Evolutionary conservation across 768 basidiomycete genomes (phyloP).

Genomic region (Pulveroboletus sp.): DNA sequence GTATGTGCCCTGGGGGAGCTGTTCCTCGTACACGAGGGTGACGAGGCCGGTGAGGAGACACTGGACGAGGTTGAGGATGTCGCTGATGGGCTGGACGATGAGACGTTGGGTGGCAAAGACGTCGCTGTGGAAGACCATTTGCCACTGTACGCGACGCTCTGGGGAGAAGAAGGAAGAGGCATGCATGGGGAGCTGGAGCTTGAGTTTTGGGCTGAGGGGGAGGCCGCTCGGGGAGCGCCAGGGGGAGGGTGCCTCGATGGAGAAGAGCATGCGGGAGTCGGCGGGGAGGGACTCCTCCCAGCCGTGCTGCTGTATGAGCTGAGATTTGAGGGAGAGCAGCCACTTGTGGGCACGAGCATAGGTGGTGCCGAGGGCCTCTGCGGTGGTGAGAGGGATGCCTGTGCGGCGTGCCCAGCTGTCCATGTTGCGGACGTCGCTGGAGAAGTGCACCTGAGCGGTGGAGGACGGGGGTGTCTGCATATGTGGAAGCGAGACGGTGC

Average conservation of each 20-base stretch:
- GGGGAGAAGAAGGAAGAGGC: slow-evolving; percentile 86
- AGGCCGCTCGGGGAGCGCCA: slow-evolving; percentile 75
- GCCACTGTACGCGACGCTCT: slow-evolving; percentile 82
- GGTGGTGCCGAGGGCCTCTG: slow-evolving; percentile 75
- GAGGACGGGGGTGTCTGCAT: slow-evolving; percentile 36
- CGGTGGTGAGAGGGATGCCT: slow-evolving; percentile 77
- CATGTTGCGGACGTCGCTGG: slow-evolving; percentile 77
- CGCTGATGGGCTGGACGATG: slow-evolving; percentile 65
- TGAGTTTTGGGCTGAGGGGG: slow-evolving; percentile 72
- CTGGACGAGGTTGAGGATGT: slow-evolving; percentile 66
- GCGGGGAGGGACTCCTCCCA: slow-evolving; percentile 61
- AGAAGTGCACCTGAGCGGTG: slow-evolving; percentile 68
- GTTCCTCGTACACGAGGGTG: slow-evolving; percentile 73
- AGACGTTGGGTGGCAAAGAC: slow-evolving; percentile 70
- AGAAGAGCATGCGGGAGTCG: slow-evolving; percentile 74
- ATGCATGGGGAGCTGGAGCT: slow-evolving; percentile 70
- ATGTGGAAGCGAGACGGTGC: slow-evolving; percentile 2
- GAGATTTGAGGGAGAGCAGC: slow-evolving; percentile 59
- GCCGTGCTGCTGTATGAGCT: slow-evolving; percentile 65
- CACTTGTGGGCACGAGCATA: slow-evolving; percentile 81
- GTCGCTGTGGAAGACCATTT: slow-evolving; percentile 85
- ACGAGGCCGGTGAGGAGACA: slow-evolving; percentile 72
- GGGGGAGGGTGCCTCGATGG: slow-evolving; percentile 74
- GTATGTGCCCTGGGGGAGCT: slow-evolving; percentile 64
- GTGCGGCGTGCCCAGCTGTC: slow-evolving; percentile 81